phyloP scores from a whole-genome alignment of 2,329 filamentous ascomycete genomes.

The Hymenoscyphus scutula region DNA sequence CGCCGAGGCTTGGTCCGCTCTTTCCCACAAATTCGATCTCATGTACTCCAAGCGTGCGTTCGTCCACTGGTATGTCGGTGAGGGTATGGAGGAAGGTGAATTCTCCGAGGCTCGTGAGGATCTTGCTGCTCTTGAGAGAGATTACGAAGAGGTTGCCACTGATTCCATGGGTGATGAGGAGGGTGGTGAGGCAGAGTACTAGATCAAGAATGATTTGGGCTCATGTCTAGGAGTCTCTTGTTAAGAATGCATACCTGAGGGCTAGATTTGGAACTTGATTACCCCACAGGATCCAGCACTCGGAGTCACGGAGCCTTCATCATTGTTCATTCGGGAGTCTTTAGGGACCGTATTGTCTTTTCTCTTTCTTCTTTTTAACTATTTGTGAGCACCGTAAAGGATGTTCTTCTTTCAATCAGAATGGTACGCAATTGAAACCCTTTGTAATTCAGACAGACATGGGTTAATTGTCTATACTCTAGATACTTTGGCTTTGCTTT shows the following conservation, averaged over 20 bases:
- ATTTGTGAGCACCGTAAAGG: constrained; percentile 26
- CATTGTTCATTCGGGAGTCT: constrained; percentile 15
- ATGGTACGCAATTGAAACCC: constrained; percentile 30
- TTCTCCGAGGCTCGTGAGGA: constrained; percentile 99
- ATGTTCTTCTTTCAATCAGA: constrained; percentile 30
- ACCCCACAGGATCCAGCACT: constrained; percentile 28
- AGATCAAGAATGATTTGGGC: constrained; percentile 15
- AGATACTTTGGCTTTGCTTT: not conserved
- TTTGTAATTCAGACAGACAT: constrained; percentile 32
- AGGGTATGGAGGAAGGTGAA: constrained; percentile 99
- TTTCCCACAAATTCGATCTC: constrained; percentile 98
- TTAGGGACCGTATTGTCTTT: constrained; percentile 32
- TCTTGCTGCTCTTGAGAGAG: constrained; percentile 92
- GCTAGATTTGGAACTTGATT: constrained; percentile 32
- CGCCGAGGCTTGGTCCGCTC: constrained; percentile 93
- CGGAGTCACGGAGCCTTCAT: constrained; percentile 15
- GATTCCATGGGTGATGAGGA: constrained; percentile 90
- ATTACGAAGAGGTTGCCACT: constrained; percentile 97
- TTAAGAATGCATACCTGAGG: constrained; percentile 33
- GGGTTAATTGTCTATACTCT: not conserved
- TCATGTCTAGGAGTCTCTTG: constrained; percentile 21
- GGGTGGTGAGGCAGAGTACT: constrained; percentile 66
- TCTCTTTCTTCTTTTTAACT: constrained; percentile 26
- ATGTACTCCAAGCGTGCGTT: constrained; percentile 99
- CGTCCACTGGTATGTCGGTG: constrained; percentile 99